Percentiles rank a stretch among this genome's conserved stretches.
phyloP scores from a whole-genome alignment of 2,329 filamentous ascomycete genomes.

The Colletotrichum euphorbiae region DNA sequence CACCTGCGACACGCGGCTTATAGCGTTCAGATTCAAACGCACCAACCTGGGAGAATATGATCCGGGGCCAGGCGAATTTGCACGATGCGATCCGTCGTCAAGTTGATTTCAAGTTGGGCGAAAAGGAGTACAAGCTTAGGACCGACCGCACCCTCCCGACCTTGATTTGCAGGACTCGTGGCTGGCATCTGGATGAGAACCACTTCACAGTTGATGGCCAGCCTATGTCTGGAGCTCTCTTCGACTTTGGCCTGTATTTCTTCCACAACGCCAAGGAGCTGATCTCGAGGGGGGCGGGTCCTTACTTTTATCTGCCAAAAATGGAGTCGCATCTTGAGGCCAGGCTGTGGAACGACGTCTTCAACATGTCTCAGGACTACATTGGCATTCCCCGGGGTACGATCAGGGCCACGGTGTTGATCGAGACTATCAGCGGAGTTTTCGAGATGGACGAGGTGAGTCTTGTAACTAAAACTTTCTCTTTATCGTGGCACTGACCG shows the following conservation, averaged over 20 bases:
- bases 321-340: slow-evolving; percentile 94
- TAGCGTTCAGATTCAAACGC: slow-evolving; percentile 74
- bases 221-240: slow-evolving; percentile 84
- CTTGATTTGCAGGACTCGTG: slow-evolving; percentile 85
- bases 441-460: slow-evolving; percentile 88
- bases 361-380: slow-evolving; percentile 89
- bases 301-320: slow-evolving; percentile 93
- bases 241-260: slow-evolving; percentile 94
- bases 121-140: slow-evolving; percentile 91
- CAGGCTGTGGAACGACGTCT: slow-evolving; percentile 90
- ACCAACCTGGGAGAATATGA: slow-evolving; percentile 95
- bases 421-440: slow-evolving; percentile 90
- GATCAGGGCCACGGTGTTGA: slow-evolving; percentile 87
- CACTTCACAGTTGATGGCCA: slow-evolving; percentile 90
- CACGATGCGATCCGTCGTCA: slow-evolving; percentile 89
- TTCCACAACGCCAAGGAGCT: slow-evolving; percentile 91
- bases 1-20: not conserved
- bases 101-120: slow-evolving; percentile 88
- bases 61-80: slow-evolving; percentile 90
- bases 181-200: slow-evolving; percentile 94
- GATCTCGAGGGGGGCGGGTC: slow-evolving; percentile 79
- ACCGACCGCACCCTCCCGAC: slow-evolving; percentile 83
- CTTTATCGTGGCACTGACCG: not conserved
- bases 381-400: slow-evolving; percentile 84
- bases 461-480: rapidly evolving